Evolutionary conservation across 495 filamentous ascomycete genomes (phyloP), one percentile per base, ranked within the genome.

Genomic region (Aspergillus bertholletiae): DNA sequence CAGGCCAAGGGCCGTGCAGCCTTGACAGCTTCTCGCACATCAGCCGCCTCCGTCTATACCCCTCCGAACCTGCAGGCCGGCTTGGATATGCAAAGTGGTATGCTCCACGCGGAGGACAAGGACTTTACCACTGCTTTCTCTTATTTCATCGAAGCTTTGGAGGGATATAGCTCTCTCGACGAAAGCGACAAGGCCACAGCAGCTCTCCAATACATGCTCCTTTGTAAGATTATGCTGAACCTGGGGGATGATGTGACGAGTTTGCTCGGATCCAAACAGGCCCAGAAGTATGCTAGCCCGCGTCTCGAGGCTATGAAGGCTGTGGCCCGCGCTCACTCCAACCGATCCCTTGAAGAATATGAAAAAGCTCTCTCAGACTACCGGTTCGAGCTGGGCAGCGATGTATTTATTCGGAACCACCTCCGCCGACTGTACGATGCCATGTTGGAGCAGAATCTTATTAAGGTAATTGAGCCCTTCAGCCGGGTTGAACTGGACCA

Each of bases 181-280:
- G 89, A 93, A 60, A 73, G 86, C 7, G 78, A 82, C 55, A 87
- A 90, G 71, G 94, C 94, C 5, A 93, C 91, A 8, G 86, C 92
- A 8, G 89, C 94, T 23, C 77, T 99, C 58, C 96, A 99, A 74
- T 99, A 99, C 81, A 97, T 99, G 95, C 80, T 99, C 30, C 84
- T 99, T 26, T 97, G 94, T 82, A 97, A 97, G 80, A 95, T 99
- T 76, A 97, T 99, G 94, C 80, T 97, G 57, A 99, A 99, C 75
- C 75, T 93, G 28, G 90, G 84, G 58, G 92, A 97, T 77, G 94
- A 99, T 74, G 93, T 99, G 66, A 92, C 91, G 73, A 81, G 84
- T 63, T 79, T 98, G 50, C 88, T 97, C 83, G 84, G 86, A 15
- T 92, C 88, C 43, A 98, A 98, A 80, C 90, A 96, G 69, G 94